These are phyloP conservation scores for Dunaliella salina DNA, from an alignment of 163 green algal genomes.

Conservation along the genomic window DNA sequence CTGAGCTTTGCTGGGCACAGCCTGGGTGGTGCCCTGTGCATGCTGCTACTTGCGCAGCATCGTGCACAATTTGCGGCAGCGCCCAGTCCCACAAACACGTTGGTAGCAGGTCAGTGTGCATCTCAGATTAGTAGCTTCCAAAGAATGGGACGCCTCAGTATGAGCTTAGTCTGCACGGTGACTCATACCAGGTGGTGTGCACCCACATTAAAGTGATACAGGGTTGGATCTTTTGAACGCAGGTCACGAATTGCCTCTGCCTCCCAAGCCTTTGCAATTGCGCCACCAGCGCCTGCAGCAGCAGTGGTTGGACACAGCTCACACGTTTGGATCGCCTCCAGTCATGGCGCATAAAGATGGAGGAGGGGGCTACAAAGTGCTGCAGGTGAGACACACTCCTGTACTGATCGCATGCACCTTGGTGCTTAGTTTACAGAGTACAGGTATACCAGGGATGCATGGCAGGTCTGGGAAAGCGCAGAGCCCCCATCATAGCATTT, in stretches of 20 bases:
- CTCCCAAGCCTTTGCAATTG: slow-evolving; percentile 8
- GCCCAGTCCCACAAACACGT: neutral
- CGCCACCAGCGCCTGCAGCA: neutral
- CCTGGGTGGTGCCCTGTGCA: slow-evolving; percentile 37
- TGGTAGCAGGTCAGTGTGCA: neutral
- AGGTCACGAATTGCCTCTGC: neutral
- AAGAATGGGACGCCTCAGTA: neutral
- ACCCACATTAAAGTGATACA: neutral
- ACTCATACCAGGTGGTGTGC: neutral
- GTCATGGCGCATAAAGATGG: slow-evolving; percentile 37
- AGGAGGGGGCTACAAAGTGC: slow-evolving; percentile 30
- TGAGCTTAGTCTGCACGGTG: neutral
- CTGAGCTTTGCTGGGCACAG: slow-evolving; percentile 22
- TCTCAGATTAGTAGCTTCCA: neutral
- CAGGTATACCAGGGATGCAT: neutral
- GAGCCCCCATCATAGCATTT: neutral
- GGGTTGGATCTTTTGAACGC: neutral
- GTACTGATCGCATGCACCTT: neutral
- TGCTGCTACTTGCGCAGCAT: slow-evolving; percentile 24
- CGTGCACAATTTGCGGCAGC: neutral
- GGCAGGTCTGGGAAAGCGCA: too few relatives aligned
- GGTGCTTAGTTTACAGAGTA: neutral
- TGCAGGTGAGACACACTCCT: neutral
- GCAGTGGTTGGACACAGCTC: slow-evolving; percentile 2
- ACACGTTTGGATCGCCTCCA: slow-evolving; percentile 45